These are phyloP conservation scores for Rhazya stricta DNA, from an alignment of 257 asterid genomes.

Conservation along the genomic window DNA sequence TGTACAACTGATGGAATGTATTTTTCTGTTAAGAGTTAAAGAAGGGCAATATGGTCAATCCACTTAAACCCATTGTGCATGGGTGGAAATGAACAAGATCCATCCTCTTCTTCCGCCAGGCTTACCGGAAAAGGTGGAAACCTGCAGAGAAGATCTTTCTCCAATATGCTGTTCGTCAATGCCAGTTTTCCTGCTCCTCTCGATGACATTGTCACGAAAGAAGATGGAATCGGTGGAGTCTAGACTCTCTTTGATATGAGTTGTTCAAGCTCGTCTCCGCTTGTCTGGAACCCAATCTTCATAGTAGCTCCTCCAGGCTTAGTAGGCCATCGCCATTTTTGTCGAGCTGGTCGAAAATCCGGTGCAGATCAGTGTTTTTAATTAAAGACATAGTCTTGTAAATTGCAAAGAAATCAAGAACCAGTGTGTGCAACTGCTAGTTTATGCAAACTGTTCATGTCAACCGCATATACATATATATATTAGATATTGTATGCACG, in stretches of 20 bases:
- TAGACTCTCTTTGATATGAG: constrained; percentile 34
- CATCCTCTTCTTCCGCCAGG: too few relatives aligned
- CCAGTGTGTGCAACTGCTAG: too few relatives aligned
- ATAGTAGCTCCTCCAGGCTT: constrained; percentile 39
- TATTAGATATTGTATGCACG: too few relatives aligned
- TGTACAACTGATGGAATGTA: too few relatives aligned
- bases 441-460: too few relatives aligned
- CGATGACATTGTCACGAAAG: constrained; percentile 36
- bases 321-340: constrained; percentile 37
- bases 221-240: constrained; percentile 36
- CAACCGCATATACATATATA: too few relatives aligned
- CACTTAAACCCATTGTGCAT: too few relatives aligned
- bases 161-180: constrained; percentile 11
- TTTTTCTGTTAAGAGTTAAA: too few relatives aligned
- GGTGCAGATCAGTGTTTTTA: constrained; percentile 30
- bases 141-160: constrained; percentile 38
- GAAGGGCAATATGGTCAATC: too few relatives aligned
- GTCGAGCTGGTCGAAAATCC: constrained; percentile 58
- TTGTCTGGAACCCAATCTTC: constrained; percentile 30
- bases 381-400: constrained; percentile 32
- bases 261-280: constrained; percentile 44
- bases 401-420: too few relatives aligned
- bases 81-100: too few relatives aligned
- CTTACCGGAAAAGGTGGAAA: too few relatives aligned
- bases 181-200: neutral